phyloP scores from a whole-genome alignment of 495 filamentous ascomycete genomes.

The Xylaria palmicola region DNA sequence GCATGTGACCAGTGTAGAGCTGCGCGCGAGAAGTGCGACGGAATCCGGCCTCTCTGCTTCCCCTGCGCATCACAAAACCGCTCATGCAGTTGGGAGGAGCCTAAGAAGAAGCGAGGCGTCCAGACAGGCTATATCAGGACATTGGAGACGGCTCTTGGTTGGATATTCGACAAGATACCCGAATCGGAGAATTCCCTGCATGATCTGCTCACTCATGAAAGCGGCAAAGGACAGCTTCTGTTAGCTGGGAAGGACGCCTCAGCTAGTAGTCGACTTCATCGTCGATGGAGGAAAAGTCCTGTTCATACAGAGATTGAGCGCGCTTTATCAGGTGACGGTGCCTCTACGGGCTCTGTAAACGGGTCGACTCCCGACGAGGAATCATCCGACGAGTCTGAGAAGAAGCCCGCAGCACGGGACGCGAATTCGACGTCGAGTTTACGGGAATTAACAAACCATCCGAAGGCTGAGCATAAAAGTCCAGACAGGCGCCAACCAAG shows the following conservation, averaged over 20 bases:
- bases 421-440: not conserved
- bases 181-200: slow-evolving; percentile 32
- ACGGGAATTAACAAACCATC: not conserved
- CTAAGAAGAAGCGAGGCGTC: slow-evolving; percentile 70
- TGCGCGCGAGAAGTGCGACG: slow-evolving; percentile 67
- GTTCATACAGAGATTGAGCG: slow-evolving; percentile 54
- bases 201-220: slow-evolving; percentile 28
- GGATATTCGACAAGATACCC: slow-evolving; percentile 33
- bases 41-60: slow-evolving; percentile 58
- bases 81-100: slow-evolving; percentile 65
- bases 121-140: slow-evolving; percentile 64
- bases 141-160: slow-evolving; percentile 51
- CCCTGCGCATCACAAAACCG: slow-evolving; percentile 61
- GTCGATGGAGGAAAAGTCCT: slow-evolving; percentile 57
- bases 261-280: slow-evolving; percentile 54
- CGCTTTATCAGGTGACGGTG: slow-evolving; percentile 47
- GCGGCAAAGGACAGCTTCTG: slow-evolving; percentile 21
- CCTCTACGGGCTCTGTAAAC: slow-evolving; percentile 15
- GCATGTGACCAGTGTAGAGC: slow-evolving; percentile 68
- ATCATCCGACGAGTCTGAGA: slow-evolving; percentile 35
- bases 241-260: slow-evolving; percentile 49
- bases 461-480: slow-evolving; percentile 27
- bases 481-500: slow-evolving; percentile 29
- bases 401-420: slow-evolving; percentile 22
- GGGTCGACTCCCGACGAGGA: slow-evolving; percentile 37